phyloP scores from a whole-genome alignment of 495 filamentous ascomycete species.

The Amniculicola lignicola region DNA sequence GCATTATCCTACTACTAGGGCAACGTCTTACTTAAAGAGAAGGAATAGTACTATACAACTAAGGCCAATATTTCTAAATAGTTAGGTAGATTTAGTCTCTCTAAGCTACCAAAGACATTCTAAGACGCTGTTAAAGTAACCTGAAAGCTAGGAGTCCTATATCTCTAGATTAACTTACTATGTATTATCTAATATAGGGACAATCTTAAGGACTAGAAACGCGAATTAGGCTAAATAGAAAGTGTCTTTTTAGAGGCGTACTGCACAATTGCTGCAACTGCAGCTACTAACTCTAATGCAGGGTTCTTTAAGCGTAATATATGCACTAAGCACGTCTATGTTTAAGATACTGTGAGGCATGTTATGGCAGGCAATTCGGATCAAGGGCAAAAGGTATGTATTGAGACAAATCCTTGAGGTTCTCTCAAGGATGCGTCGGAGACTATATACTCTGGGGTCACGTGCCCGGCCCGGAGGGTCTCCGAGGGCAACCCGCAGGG shows the following conservation, averaged over 20 bases:
- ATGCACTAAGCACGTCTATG: background rate
- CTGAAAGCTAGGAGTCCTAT: slow-evolving; percentile 14
- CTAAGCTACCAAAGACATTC: slow-evolving; percentile 16
- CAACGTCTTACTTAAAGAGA: background rate
- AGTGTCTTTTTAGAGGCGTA: slow-evolving; percentile 29
- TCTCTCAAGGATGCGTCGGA: too few relatives aligned
- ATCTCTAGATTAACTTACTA: slow-evolving; percentile 22
- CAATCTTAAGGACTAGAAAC: slow-evolving; percentile 23
- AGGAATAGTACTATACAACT: slow-evolving; percentile 9
- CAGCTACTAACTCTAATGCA: slow-evolving; percentile 19
- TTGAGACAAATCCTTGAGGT: too few relatives aligned
- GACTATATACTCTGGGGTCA: too few relatives aligned
- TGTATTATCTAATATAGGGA: slow-evolving; percentile 23
- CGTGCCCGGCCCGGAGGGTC: too few relatives aligned
- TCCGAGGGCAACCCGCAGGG: too few relatives aligned
- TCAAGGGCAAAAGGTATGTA: too few relatives aligned
- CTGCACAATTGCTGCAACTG: slow-evolving; percentile 31
- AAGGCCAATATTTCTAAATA: slow-evolving; percentile 5
- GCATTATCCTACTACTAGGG: slow-evolving; percentile 17
- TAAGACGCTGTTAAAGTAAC: slow-evolving; percentile 16
- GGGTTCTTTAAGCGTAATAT: slow-evolving; percentile 23
- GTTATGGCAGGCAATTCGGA: too few relatives aligned
- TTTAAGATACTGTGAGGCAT: too few relatives aligned
- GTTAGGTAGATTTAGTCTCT: slow-evolving; percentile 12
- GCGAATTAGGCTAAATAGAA: slow-evolving; percentile 28